phyloP scores from a whole-genome alignment of 805 yeast genomes.

The Hanseniaspora valbyensis region DNA sequence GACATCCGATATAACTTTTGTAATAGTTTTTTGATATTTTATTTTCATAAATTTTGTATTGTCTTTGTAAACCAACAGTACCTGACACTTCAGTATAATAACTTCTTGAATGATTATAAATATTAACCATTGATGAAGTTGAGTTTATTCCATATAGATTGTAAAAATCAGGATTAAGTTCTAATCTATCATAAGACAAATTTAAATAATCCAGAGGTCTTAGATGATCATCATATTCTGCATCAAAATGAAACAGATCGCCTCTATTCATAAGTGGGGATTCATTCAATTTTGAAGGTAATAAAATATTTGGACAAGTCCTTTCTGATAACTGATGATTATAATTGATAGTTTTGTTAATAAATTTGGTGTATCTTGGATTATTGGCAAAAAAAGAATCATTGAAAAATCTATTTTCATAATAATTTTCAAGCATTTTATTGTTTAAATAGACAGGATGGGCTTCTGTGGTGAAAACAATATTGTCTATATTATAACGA shows the following conservation, averaged over 20 bases:
- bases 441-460: constrained; percentile 73
- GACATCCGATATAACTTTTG: neutral
- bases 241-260: constrained; percentile 10
- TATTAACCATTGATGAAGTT: neutral
- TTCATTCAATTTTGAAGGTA: neutral
- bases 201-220: neutral
- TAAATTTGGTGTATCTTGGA: neutral
- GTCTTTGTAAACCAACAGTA: neutral
- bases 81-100: neutral
- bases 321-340: neutral
- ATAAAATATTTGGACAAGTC: neutral
- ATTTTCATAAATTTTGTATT: constrained; percentile 2
- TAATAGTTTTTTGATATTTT: neutral
- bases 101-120: neutral
- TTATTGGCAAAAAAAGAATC: constrained; percentile 16
- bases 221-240: neutral
- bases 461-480: constrained; percentile 75
- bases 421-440: constrained; percentile 26
- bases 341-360: neutral
- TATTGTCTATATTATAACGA: constrained; percentile 27
- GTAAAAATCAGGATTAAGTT: neutral
- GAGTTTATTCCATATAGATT: neutral
- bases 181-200: neutral
- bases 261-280: constrained; percentile 1
- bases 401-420: constrained; percentile 19